Conservation (phyloP, 1,139 yeast genomes). For the Hanseniaspora uvarum region DNA sequence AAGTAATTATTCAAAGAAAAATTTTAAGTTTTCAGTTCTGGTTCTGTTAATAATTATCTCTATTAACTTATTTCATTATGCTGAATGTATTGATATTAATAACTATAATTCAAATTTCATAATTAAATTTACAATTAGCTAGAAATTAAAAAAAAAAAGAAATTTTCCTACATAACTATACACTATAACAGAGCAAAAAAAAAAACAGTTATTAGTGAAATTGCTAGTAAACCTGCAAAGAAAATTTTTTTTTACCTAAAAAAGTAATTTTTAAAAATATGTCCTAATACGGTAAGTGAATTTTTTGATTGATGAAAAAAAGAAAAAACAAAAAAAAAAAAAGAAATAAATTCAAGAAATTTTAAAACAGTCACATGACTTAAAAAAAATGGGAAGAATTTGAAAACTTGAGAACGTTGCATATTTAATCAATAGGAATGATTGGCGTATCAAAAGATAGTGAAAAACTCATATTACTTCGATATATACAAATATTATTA, state of each 20-base stretch:
- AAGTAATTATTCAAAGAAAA: neutral
- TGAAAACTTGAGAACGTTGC: neutral
- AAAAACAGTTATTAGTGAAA: neutral
- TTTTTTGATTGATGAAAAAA: neutral
- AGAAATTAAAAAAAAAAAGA: neutral
- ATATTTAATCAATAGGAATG: neutral
- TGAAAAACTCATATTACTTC: too few relatives aligned
- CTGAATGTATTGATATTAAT: too few relatives aligned
- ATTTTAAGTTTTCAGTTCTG: conserved; percentile 1
- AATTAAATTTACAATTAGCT: neutral
- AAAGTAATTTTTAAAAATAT: neutral
- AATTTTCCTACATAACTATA: neutral
- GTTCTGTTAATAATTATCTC: neutral
- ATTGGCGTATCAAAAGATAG: too few relatives aligned
- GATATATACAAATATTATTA: too few relatives aligned
- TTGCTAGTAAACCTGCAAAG: neutral
- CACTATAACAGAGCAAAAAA: neutral
- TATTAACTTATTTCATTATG: too few relatives aligned
- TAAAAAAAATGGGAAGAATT: neutral
- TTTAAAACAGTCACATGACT: neutral
- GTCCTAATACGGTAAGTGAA: neutral
- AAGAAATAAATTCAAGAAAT: neutral
- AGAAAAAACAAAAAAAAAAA: neutral
- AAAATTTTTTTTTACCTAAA: neutral
- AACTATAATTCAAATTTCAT: too few relatives aligned